Evolutionary conservation across 768 basidiomycete species (phyloP).

Genomic region (Rhodotorula paludigena): DNA sequence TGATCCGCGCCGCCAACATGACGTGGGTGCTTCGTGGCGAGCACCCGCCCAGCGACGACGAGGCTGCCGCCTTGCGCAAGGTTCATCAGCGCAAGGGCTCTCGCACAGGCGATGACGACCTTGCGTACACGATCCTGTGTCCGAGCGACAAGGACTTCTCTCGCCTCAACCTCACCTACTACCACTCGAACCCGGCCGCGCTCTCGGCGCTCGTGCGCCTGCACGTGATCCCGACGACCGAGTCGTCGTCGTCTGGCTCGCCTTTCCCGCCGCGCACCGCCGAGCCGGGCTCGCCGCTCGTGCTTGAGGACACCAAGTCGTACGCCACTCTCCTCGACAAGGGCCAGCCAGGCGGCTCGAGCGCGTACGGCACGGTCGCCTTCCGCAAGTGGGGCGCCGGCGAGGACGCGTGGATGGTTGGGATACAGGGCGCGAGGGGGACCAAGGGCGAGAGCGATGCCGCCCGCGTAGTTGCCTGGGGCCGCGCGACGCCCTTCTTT

Average conservation of each 20-base stretch:
- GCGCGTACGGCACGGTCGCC: conserved; percentile 74
- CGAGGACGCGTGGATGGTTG: conserved; percentile 47
- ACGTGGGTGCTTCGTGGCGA: conserved; percentile 83
- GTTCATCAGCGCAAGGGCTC: conserved; percentile 42
- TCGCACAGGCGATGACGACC: background rate
- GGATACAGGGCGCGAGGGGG: conserved; percentile 50
- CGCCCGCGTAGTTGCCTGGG: conserved; percentile 47
- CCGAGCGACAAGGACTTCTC: conserved; percentile 92
- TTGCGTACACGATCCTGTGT: conserved; percentile 81
- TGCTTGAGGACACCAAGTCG: conserved; percentile 63
- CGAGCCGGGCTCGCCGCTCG: conserved; percentile 53
- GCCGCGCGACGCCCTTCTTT: conserved; percentile 52
- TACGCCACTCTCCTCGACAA: conserved; percentile 64
- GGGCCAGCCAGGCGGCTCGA: conserved; percentile 49
- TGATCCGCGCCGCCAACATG: conserved; percentile 77
- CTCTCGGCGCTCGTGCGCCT: conserved; percentile 26
- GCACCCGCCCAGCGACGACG: conserved; percentile 46
- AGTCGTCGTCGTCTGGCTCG: conserved; percentile 21
- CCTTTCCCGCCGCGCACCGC: conserved; percentile 42
- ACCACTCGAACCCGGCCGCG: conserved; percentile 15
- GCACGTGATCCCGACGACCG: conserved; percentile 33
- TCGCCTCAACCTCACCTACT: conserved; percentile 66
- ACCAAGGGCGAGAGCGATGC: conserved; percentile 51
- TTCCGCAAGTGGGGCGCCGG: conserved; percentile 56
- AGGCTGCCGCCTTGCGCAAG: conserved; percentile 57